Base-by-base conservation (phyloP, 305 asterid species). In the Solanum hybrid region DNA sequence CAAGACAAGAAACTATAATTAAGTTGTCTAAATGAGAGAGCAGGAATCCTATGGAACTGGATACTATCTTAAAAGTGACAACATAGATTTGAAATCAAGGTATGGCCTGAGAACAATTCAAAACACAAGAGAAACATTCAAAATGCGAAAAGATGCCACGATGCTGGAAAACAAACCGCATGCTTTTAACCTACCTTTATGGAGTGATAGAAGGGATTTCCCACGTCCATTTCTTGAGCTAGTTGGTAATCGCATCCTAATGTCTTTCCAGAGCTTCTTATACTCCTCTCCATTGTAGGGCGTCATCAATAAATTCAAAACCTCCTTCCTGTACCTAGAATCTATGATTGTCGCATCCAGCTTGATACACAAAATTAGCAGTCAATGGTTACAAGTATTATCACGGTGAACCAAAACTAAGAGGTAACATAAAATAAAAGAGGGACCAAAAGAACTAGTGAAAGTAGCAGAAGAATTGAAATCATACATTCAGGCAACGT, bases 231-330 rank as follows among this genome's bases (percentile, higher is more conserved):
- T 26, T 40, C 89, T 60, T 40, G 76, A 24, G 75, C 31, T 42
- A 81, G 69, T 14, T 81, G 86, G 71, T 78, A 78, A 32, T 35
- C 37, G 84, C 9, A 8, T 40, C 71, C 45, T 81, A 27, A 90
- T 12, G 7, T n/a, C 79, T 24, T 88, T 31, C 36, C 40, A 79
- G 60, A 87, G 92, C 51, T 12, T 87, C 12, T 38, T 19, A 69
- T 88, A 87, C 91, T 94, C 95, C 88, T 84, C 72, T 26, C 3
- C 37, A 90, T 93, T 90, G 45, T 31, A 95, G 77, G 95, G 94
- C 87, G 82, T 91, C 51, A 37, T 24, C 77, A 94, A 89, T 66
- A 90, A 88, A 19, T 78, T 26, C 88, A 92, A 45, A 82, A 92
- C 78, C 56, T 87, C 78, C 51, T 36, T 51, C 89, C 95, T 93